Evolutionary conservation across 1,284 basidiomycete species (phyloP), one percentile per base, ranked within the genome.

Genomic region (Stygiomarasmius scandens): DNA sequence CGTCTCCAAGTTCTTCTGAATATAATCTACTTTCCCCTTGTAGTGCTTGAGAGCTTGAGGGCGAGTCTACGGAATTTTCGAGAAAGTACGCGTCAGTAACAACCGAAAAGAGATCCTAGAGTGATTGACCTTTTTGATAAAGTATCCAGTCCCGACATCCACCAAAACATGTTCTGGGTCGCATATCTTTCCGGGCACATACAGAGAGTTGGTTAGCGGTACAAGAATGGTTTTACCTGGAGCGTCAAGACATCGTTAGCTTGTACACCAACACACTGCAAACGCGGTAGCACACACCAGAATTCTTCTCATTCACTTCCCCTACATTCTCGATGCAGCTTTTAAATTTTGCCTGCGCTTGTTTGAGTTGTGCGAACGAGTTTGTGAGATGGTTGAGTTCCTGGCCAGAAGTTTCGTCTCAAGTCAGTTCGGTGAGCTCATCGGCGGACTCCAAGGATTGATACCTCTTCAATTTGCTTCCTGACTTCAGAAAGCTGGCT

Each of bases 91-190:
- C n/a, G n/a, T n/a, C 4, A 54, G 46, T 23, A 25, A 14, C 22
- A 14, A 4, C 48, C 22, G 46, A 52, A 52, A 41, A 23, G 16
- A 23, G 10, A n/a, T 51, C 29, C 5, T 19, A 22, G 38, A 25
- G 38, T 10, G 52, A 55, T 79, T 58, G 55, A 94, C 95, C 84
- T 98, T 98, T 73, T 93, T 89, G 19, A 99, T 90, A 68, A 91
- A 98, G 75, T 98, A 99, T 0, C 96, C 96, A 0, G 96, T 98
- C 1, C 96, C 96, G 29, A 99, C 84, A 70, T 99, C 96, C 19
- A 99, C 87, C 58, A 98, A 89, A 49, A 99, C 95, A 63, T 93
- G 85, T 50, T 95, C 89, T 1, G 85, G 73, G 69, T 98, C 91
- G 24, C 80, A 81, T 34, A 98, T 80, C 74, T 89, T 95, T 27